These are phyloP conservation scores for Chenopodium album DNA, from an alignment of 148 eudicot genomes.

Conservation along the genomic window DNA sequence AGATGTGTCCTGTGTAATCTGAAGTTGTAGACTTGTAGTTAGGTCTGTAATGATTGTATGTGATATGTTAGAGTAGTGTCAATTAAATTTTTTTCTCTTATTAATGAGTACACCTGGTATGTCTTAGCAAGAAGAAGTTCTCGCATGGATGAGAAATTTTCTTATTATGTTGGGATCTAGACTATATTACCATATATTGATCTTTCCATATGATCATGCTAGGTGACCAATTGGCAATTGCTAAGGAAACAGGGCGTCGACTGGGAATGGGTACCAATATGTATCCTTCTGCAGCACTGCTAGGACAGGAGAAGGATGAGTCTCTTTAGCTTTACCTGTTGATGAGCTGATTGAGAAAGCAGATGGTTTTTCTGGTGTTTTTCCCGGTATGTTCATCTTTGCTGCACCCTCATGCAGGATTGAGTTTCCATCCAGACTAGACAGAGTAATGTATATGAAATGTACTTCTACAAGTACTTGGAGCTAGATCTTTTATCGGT, in stretches of 20 bases:
- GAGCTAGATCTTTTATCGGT: background rate
- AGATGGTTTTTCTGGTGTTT: constrained; percentile 60
- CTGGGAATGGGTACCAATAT: constrained; percentile 60
- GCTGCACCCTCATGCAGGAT: background rate
- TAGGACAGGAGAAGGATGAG: constrained; percentile 48
- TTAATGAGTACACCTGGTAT: background rate
- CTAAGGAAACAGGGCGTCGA: constrained; percentile 54
- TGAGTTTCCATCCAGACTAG: background rate
- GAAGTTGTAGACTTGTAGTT: background rate
- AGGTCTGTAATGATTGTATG: background rate
- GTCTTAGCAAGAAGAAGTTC: background rate
- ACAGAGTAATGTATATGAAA: background rate
- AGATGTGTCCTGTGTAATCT: background rate
- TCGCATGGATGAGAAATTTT: background rate
- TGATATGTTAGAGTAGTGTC: background rate
- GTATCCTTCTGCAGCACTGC: constrained; percentile 53
- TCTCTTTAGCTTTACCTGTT: constrained; percentile 42
- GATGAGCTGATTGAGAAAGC: constrained; percentile 60
- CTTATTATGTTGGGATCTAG: background rate
- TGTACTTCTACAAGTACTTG: no score
- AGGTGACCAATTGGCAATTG: constrained; percentile 62
- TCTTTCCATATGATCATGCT: constrained; percentile 6
- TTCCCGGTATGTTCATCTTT: constrained; percentile 42
- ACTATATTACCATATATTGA: constrained; percentile 2
- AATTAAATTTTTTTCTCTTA: no score